Conservation (phyloP, 495 filamentous ascomycete genomes). For the Podospora tetraspora region DNA sequence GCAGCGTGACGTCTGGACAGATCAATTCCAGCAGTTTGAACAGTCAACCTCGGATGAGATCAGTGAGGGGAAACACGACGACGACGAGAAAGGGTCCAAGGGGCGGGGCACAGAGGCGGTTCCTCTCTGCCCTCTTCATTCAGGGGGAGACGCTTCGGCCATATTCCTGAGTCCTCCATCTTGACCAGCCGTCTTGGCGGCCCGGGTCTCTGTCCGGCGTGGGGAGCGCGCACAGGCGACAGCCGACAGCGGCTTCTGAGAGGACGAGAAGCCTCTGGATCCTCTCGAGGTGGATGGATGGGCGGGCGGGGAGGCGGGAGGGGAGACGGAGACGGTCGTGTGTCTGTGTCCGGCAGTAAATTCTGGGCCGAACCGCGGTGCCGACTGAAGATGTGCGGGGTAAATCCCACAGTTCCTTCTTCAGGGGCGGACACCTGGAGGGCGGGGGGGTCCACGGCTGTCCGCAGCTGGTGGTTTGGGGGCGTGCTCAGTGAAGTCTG, state of each 20-base stretch:
- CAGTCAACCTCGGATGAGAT: neutral
- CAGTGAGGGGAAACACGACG: neutral
- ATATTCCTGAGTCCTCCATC: slow-evolving; percentile 8
- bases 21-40: neutral
- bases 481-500: too few relatives aligned
- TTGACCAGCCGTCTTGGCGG: slow-evolving; percentile 19
- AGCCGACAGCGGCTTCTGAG: neutral
- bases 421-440: neutral
- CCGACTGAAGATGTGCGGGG: neutral
- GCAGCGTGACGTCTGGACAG: neutral
- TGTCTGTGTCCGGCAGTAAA: neutral
- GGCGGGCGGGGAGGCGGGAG: neutral
- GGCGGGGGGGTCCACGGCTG: neutral
- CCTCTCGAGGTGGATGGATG: neutral
- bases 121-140: neutral
- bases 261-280: neutral
- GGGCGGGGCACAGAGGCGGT: neutral
- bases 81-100: neutral
- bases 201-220: neutral
- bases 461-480: neutral
- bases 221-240: neutral
- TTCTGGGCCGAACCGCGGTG: neutral
- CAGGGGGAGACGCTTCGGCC: slow-evolving; percentile 5
- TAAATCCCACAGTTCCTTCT: neutral
- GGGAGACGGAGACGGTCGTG: neutral